Evolutionary conservation across 495 filamentous ascomycete species (phyloP), one percentile per base, ranked within the genome.

Genomic region (Lophiotrema nucula): DNA sequence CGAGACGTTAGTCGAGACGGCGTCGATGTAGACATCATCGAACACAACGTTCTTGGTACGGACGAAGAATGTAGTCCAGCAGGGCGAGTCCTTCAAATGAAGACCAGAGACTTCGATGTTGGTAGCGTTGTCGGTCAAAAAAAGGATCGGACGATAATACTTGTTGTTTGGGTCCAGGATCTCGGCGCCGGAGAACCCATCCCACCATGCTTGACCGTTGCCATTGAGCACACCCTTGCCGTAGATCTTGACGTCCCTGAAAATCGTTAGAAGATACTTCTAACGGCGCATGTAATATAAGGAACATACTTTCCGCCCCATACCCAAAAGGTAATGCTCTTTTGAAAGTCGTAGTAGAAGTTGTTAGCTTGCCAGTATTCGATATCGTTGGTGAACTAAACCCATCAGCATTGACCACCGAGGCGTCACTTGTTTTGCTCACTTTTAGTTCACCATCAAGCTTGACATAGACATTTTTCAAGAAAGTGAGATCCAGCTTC

Each of bases 161-260:
- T 54, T 59, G 55, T 64, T 56, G 33, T 49, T 51, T 16, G 61
- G 54, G 49, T 59, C 56, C 3, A 59, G 50, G 27, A 59, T 59
- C 39, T 59, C 56, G 18, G 56, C 47, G 47, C 56, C 56, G 10
- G 47, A 46, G 39, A 59, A 59, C 25, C 56, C 56, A 64, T 88
- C 84, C 67, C 87, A 88, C 83, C 84, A 88, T 10, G 83, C 77
- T 67, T 89, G 84, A 0, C 85, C 85, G 58, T 87, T 87, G 25
- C 85, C 83, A 62, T 85, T 77, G n/a, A 86, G 66, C 4, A 76
- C 82, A 25, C 83, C 83, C 21, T 75, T 75, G 2, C 83, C 83
- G 55, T 86, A 88, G 47, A 88, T 72, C 60, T 86, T 84, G 26
- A 88, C 83, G 62, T 88, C 83, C 24, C 81, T 59, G 27, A 4